Base-by-base conservation (phyloP, 345 rosid genomes). In the Raphanus sativus region DNA sequence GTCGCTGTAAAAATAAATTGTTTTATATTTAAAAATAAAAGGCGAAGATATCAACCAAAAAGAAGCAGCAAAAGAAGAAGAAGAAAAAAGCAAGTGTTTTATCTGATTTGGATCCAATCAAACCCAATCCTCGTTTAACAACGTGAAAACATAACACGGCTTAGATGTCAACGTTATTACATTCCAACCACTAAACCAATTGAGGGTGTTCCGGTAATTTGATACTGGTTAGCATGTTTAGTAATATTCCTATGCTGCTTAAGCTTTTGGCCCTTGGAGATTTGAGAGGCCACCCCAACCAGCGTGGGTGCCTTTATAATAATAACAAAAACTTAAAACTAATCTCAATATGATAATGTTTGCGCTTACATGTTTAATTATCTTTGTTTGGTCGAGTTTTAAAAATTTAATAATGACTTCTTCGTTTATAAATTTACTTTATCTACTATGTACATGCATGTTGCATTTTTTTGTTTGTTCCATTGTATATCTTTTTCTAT, bases 21-120 rank as follows among this genome's bases (percentile, higher is more conserved):
- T 29, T 30, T 73, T 24, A 6, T 25, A 50, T 67, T 25, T 21
- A 21, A 10, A 25, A 25, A 59, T 16, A 2, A 62, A 50, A 38
- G 2, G 10, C 26, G 11, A 40, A 24, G 36, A 62, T 62, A 61
- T 16, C 12, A 64, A 66, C 16, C 12, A 16, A 5, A 9, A 67
- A 58, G 40, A 56, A 50, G 55, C 10, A 67, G 52, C 26, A 48
- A 32, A 62, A 45, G 40, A 56, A 65, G 55, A 55, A 42, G 17
- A 16, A 40, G 55, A 17, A 26, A 45, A 70, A 71, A 71, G 56
- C 12, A 72, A 45, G 73, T 65, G 71, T 71, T 5, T n/a, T 62
- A 71, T 71, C 81, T 71, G 73, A 77, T 30, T 71, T 6, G 73
- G 81, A 77, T 77, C 73, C 81, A 71, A 71, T 55, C 50, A 62